phyloP scores from a whole-genome alignment of 2,329 filamentous ascomycete genomes.

The Aurifilum marmelostoma region DNA sequence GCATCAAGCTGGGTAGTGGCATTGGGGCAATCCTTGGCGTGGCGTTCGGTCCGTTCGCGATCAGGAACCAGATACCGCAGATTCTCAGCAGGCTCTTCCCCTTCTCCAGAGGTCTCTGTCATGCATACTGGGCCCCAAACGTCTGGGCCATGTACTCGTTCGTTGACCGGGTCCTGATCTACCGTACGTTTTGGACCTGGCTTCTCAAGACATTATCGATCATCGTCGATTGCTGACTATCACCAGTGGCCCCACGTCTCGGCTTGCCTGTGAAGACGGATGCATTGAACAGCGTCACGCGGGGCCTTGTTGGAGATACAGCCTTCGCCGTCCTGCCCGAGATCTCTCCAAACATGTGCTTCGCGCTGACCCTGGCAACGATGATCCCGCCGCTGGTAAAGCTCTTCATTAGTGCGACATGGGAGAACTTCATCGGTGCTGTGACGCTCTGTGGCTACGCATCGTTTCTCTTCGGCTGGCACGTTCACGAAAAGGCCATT shows the following conservation, averaged over 20 bases:
- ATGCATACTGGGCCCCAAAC: conserved; percentile 98
- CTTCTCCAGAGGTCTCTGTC: conserved; percentile 89
- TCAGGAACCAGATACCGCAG: conserved; percentile 64
- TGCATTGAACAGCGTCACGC: conserved; percentile 85
- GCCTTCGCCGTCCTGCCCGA: conserved; percentile 92
- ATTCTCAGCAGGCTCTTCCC: conserved; percentile 85
- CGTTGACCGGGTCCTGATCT: conserved; percentile 79
- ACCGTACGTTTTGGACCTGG: conserved; percentile 57
- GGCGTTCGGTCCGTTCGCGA: conserved; percentile 89
- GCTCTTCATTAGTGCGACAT: conserved; percentile 78
- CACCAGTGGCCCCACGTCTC: conserved; percentile 76
- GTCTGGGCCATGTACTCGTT: conserved; percentile 98
- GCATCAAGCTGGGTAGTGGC: conserved; percentile 77
- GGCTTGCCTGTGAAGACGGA: conserved; percentile 72
- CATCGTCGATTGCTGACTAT: conserved; percentile 39
- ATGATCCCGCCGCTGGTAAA: conserved; percentile 80
- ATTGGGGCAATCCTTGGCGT: conserved; percentile 72
- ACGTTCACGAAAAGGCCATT: conserved; percentile 97
- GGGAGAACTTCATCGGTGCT: conserved; percentile 87
- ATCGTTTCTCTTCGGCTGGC: conserved; percentile 97
- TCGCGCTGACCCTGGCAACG: conserved; percentile 79
- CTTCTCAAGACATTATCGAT: not conserved
- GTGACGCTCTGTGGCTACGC: conserved; percentile 93
- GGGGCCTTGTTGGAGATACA: conserved; percentile 90
- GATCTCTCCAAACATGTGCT: conserved; percentile 78